A percentile compares a stretch with the other conserved stretches of the same genome.
phyloP scores from a whole-genome alignment of 2,329 filamentous ascomycete species.

The Sarocladium oryzae region DNA sequence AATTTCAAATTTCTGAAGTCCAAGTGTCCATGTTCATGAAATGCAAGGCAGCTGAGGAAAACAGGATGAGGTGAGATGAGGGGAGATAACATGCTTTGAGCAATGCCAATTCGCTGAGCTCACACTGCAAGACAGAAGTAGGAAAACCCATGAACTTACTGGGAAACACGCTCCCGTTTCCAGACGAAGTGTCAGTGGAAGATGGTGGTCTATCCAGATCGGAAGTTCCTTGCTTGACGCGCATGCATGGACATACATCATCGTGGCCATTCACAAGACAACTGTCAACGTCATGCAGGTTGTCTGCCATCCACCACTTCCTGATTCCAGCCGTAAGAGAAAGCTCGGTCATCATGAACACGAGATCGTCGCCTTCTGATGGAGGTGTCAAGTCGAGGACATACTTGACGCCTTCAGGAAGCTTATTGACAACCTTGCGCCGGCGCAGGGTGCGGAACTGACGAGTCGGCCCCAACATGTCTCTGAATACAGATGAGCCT shows the following conservation, averaged over 20 bases:
- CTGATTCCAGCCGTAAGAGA: constrained; percentile 50
- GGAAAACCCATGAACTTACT: too few relatives aligned
- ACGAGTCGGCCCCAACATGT: constrained; percentile 34
- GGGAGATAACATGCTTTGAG: too few relatives aligned
- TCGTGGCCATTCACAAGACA: constrained; percentile 33
- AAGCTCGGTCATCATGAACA: constrained; percentile 51
- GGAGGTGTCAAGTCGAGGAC: constrained; percentile 59
- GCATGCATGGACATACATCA: constrained; percentile 29
- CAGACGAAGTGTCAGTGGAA: too few relatives aligned
- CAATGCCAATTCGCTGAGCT: too few relatives aligned
- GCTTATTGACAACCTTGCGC: constrained; percentile 25
- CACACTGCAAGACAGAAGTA: too few relatives aligned
- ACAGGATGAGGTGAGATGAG: too few relatives aligned
- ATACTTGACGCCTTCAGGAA: constrained; percentile 44
- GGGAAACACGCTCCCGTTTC: too few relatives aligned
- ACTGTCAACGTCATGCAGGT: constrained; percentile 24
- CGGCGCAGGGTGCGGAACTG: constrained; percentile 34
- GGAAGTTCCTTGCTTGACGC: constrained; percentile 1
- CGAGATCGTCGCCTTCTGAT: constrained; percentile 54
- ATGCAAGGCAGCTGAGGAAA: too few relatives aligned
- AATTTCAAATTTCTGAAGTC: too few relatives aligned
- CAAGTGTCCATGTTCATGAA: too few relatives aligned
- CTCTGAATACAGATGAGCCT: constrained; percentile 39
- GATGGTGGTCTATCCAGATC: background rate
- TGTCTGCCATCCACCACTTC: constrained; percentile 42